A percentile compares a stretch with the other conserved stretches of the same genome.
Evolutionary conservation across 139 green algal genomes (phyloP).

Genomic region (Chara braunii): DNA sequence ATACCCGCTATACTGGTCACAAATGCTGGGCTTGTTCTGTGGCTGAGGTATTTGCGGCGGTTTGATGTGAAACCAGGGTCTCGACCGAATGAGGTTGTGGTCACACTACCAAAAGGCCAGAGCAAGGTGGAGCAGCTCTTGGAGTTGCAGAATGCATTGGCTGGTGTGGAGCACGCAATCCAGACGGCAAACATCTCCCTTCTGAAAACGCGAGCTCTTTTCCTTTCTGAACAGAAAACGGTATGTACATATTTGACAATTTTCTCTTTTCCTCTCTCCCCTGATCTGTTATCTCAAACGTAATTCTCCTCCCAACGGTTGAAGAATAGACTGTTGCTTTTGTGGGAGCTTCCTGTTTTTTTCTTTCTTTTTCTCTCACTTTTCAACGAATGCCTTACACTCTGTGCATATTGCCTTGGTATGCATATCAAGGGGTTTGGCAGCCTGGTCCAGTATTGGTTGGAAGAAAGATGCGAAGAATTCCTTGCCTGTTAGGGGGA

Average conservation of each 20-base stretch:
- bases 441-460: no score
- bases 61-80: not conserved
- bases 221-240: slow-evolving; percentile 22
- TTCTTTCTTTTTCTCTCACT: not conserved
- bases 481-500: no score
- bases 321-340: not conserved
- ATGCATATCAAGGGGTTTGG: no score
- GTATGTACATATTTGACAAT: no score
- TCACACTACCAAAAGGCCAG: not conserved
- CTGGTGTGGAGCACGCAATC: slow-evolving; percentile 6
- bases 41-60: slow-evolving; percentile 10
- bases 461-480: no score
- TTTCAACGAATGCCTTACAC: no score
- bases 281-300: not conserved
- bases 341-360: not conserved
- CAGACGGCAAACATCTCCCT: slow-evolving; percentile 23
- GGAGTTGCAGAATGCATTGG: slow-evolving; percentile 10
- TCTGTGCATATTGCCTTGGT: no score
- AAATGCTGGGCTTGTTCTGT: slow-evolving; percentile 22
- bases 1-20: slow-evolving; percentile 15
- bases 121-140: slow-evolving; percentile 28
- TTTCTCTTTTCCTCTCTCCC: not conserved
- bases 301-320: not conserved
- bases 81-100: slow-evolving; percentile 18
- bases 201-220: slow-evolving; percentile 16